Evolutionary conservation across 2,329 filamentous ascomycete species (phyloP).

Genomic region (Fusarium vanettenii): DNA sequence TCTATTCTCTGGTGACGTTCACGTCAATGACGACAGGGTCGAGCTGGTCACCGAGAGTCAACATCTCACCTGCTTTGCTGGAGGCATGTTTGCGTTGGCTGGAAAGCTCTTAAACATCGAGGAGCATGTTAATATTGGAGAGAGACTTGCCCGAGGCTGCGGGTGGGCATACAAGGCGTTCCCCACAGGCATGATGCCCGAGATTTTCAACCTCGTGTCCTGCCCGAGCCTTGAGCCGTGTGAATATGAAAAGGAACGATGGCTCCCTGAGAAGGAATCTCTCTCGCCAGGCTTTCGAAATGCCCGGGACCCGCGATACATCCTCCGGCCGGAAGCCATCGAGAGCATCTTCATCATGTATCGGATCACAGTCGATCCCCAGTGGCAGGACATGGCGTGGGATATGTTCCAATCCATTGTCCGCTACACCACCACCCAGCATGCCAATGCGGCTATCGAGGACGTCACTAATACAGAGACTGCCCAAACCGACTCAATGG

Average conservation of each 20-base stretch:
- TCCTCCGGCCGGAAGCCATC: constrained; percentile 63
- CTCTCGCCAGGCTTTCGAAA: constrained; percentile 72
- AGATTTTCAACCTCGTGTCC: constrained; percentile 60
- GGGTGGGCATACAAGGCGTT: constrained; percentile 68
- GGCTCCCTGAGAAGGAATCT: constrained; percentile 38
- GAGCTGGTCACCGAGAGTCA: constrained; percentile 51
- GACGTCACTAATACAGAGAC: constrained; percentile 53
- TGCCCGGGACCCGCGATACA: constrained; percentile 60
- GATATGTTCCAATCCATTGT: constrained; percentile 62
- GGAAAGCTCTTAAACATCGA: constrained; percentile 66
- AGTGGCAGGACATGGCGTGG: constrained; percentile 64
- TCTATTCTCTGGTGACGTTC: constrained; percentile 54
- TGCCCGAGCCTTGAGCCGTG: constrained; percentile 54
- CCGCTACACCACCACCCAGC: constrained; percentile 57
- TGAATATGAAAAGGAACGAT: constrained; percentile 45
- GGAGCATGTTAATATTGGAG: constrained; percentile 61
- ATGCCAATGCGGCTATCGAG: constrained; percentile 60
- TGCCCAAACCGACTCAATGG: constrained; percentile 68
- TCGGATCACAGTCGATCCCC: constrained; percentile 60
- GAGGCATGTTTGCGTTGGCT: constrained; percentile 75
- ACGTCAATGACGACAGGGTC: constrained; percentile 39
- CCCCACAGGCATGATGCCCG: constrained; percentile 69
- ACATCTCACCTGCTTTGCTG: constrained; percentile 75
- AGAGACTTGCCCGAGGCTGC: constrained; percentile 64
- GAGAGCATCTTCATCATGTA: constrained; percentile 63